phyloP scores from a whole-genome alignment of 192 early-diverging fungal species.

The Coemansia sp. region DNA sequence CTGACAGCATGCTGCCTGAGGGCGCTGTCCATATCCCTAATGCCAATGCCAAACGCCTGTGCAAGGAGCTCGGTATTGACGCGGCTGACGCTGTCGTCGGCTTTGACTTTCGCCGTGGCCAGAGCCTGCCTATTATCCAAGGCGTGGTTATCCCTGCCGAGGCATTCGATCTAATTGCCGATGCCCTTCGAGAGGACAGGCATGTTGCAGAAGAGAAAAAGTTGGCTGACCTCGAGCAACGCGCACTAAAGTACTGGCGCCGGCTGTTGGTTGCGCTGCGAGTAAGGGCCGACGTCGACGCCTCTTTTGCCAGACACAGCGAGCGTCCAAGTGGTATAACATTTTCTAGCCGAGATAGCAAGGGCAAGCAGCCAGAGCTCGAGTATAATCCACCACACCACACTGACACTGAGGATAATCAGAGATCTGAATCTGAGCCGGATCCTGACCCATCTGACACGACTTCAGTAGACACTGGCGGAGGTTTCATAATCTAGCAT shows the following conservation, averaged over 20 bases:
- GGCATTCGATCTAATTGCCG: constrained; percentile 23
- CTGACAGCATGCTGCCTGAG: constrained; percentile 78
- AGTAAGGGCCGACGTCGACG: constrained; percentile 48
- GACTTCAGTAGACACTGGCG: constrained; percentile 18
- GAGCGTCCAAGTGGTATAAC: constrained; percentile 16
- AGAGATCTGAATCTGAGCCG: not conserved
- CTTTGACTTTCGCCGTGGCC: constrained; percentile 35
- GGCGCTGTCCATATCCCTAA: constrained; percentile 75
- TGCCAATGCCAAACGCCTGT: constrained; percentile 64
- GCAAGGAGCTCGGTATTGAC: constrained; percentile 76
- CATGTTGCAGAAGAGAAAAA: not conserved
- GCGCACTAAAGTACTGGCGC: constrained; percentile 35
- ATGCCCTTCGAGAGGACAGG: constrained; percentile 30
- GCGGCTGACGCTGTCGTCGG: constrained; percentile 82
- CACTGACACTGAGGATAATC: not conserved
- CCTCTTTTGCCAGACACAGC: constrained; percentile 41
- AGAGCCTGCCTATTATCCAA: constrained; percentile 26
- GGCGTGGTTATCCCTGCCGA: constrained; percentile 42
- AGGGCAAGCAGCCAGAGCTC: not conserved
- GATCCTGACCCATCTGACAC: not conserved
- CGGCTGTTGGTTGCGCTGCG: constrained; percentile 39
- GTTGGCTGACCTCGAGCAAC: constrained; percentile 13
- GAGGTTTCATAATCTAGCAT: constrained; percentile 15
- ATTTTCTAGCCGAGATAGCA: not conserved
- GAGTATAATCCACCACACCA: not conserved